Base-by-base conservation (phyloP, 495 filamentous ascomycete species). In the Aspergillus heteromorphus region DNA sequence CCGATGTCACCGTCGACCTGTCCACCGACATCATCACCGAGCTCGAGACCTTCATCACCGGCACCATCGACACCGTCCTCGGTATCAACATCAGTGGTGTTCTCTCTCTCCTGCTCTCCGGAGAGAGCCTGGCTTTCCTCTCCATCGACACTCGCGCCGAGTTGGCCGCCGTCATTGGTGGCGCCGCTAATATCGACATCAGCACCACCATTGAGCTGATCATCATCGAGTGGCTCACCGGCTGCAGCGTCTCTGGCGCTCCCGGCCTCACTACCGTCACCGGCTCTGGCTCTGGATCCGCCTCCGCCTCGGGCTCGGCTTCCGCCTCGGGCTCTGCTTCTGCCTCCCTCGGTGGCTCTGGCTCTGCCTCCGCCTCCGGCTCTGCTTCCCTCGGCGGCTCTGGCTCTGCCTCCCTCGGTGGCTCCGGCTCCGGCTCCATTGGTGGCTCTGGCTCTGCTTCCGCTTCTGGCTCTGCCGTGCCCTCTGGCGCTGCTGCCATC, bases 181-280 rank as follows among this genome's bases (percentile, higher is more conserved):
- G 72, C 40, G 61, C 62, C 40, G 36, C 64, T 18, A 62, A 48
- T 59, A 61, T 77, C 42, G 64, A 74, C 48, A 64, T 70, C 43
- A 55, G 55, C 54, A 27, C 34, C 36, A 36, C 55, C 31, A 64
- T 69, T 31, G 34, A 59, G 38, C 21, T 70, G 21, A 73, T 75
- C 57, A 65, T 77, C 45, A 64, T 68, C 40, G 57, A 69, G 54
- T 76, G 72, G 73, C 63, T 74, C 58, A 71, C 65, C 43, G 74
- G 74, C 53, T 69, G 68, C 64, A 64, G 61, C 59, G 58, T 67
- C 42, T 57, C 65, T 17, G 64, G 69, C 48, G 53, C 18, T 18
- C 40, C 62, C 25, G 56, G 49, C 38, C 45, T 55, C 47, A 54
- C 60, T 19, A 51, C 64, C 20, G 45, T 54, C 58, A 49, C 52